phyloP scores from a whole-genome alignment of 2,329 filamentous ascomycete genomes.

The Fusarium sp. region DNA sequence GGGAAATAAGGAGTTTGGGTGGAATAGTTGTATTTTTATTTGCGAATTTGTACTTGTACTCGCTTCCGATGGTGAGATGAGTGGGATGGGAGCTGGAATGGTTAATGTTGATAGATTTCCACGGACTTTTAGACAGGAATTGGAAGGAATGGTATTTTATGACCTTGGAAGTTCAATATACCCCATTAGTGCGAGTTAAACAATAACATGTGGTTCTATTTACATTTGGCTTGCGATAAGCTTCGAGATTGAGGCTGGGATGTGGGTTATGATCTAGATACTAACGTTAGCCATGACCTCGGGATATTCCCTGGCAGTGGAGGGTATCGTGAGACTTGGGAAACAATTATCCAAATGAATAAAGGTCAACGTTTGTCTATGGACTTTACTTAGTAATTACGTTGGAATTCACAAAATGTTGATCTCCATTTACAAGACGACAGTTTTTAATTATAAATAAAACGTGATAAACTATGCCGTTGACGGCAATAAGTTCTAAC shows the following conservation, averaged over 20 bases:
- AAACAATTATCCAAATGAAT: background rate
- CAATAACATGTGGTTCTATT: background rate
- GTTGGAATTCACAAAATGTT: background rate
- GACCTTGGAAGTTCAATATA: conserved; percentile 14
- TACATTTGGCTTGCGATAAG: background rate
- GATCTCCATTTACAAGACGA: too few species aligned
- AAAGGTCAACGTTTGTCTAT: background rate
- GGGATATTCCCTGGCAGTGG: background rate
- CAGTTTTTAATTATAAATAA: background rate
- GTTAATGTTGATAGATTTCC: conserved; percentile 33
- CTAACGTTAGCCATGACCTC: too few species aligned
- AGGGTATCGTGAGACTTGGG: background rate
- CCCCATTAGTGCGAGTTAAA: conserved; percentile 4
- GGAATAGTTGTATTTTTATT: conserved; percentile 31
- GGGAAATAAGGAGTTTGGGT: conserved; percentile 27
- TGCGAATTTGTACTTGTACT: conserved; percentile 16
- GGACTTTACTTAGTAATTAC: background rate
- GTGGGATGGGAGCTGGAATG: conserved; percentile 1
- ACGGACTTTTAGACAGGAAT: conserved; percentile 36
- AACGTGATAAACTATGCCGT: background rate
- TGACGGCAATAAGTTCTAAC: background rate
- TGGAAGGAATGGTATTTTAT: conserved; percentile 5
- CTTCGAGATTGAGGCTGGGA: background rate
- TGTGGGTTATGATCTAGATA: background rate
- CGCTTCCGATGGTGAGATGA: conserved; percentile 12